A percentile compares a stretch with the other conserved stretches of the same genome.
phyloP scores from a whole-genome alignment of 768 basidiomycete genomes.

The Termitomyces sp. region DNA sequence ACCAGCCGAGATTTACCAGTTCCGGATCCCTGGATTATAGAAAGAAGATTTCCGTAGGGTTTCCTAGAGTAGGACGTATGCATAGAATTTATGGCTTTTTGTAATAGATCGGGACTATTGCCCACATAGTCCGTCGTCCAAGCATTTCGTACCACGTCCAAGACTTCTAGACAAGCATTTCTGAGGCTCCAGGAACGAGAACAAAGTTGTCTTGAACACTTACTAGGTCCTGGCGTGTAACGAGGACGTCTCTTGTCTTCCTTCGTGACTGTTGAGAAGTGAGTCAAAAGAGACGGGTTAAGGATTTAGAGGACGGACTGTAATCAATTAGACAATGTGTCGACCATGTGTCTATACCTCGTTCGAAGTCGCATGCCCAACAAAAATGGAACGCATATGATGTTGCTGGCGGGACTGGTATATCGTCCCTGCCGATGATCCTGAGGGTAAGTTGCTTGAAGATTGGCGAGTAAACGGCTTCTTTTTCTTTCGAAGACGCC shows the following conservation, averaged over 20 bases:
- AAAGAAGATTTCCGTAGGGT: not conserved
- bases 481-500: not conserved
- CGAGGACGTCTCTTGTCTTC: not conserved
- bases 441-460: not conserved
- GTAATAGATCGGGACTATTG: too few relatives aligned
- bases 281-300: not conserved
- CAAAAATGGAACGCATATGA: not conserved
- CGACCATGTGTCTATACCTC: too few relatives aligned
- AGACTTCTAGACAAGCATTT: not conserved
- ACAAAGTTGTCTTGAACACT: not conserved
- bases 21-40: not conserved
- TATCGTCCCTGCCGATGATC: not conserved
- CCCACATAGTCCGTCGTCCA: too few relatives aligned
- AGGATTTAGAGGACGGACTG: not conserved
- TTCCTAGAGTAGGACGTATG: not conserved
- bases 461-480: not conserved
- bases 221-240: not conserved
- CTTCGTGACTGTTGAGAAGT: not conserved
- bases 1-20: not conserved
- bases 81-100: too few relatives aligned
- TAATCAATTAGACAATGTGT: not conserved
- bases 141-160: too few relatives aligned
- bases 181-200: not conserved
- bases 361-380: not conserved
- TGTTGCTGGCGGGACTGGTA: not conserved